Conservation (phyloP, 2,329 filamentous ascomycete genomes). For the Didymella sp. region DNA sequence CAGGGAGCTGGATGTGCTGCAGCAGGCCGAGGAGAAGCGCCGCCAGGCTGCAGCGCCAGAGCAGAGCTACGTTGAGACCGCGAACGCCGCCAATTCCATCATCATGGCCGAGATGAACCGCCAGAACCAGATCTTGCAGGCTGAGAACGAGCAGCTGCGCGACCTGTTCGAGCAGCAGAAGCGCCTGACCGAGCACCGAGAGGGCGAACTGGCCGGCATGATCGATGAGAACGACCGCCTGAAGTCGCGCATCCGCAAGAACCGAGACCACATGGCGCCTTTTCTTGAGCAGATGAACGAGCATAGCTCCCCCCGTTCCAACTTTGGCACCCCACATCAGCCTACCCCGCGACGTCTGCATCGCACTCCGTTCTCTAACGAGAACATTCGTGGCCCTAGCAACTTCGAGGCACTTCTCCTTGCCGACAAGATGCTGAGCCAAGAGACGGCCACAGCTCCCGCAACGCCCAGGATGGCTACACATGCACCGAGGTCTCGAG, state of each 20-base stretch:
- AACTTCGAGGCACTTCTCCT: slow-evolving; percentile 79
- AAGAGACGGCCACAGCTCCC: slow-evolving; percentile 76
- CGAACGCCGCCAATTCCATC: slow-evolving; percentile 63
- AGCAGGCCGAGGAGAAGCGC: slow-evolving; percentile 73
- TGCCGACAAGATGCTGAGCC: slow-evolving; percentile 76
- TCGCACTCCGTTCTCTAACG: slow-evolving; percentile 55
- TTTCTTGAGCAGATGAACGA: slow-evolving; percentile 57
- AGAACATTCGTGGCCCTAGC: slow-evolving; percentile 60
- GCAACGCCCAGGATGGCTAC: slow-evolving; percentile 68
- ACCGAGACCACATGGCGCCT: slow-evolving; percentile 80
- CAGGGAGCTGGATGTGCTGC: slow-evolving; percentile 83
- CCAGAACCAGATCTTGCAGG: slow-evolving; percentile 70
- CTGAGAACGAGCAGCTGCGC: slow-evolving; percentile 69
- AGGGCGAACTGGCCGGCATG: slow-evolving; percentile 74
- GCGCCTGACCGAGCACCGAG: slow-evolving; percentile 77
- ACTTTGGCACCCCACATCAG: slow-evolving; percentile 63
- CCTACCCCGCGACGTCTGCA: slow-evolving; percentile 50
- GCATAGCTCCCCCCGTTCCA: slow-evolving; percentile 69
- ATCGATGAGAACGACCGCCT: slow-evolving; percentile 78
- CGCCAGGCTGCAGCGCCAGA: slow-evolving; percentile 55
- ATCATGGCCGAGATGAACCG: slow-evolving; percentile 56
- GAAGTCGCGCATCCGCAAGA: slow-evolving; percentile 84
- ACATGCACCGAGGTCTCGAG: slow-evolving; percentile 58
- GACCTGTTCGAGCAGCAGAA: slow-evolving; percentile 75
- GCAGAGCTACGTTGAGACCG: slow-evolving; percentile 61